phyloP scores from a whole-genome alignment of 768 basidiomycete species.

The Mycena olivaceomarginata region DNA sequence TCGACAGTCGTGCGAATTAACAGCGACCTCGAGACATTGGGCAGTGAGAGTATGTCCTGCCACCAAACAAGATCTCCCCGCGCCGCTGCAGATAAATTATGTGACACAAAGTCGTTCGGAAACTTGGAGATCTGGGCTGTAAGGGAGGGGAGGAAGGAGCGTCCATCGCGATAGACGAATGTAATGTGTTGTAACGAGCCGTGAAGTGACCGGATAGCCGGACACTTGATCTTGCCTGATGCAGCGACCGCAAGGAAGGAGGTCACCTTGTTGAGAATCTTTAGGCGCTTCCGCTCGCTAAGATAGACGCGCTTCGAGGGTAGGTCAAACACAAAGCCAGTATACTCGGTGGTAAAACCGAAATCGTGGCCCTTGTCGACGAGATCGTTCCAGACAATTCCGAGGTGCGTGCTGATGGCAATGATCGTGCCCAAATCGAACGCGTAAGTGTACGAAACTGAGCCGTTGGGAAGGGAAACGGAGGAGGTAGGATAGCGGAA shows the following conservation, averaged over 20 bases:
- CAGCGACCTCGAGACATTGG: background rate
- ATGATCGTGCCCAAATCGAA: no score
- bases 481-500: no score
- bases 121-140: background rate
- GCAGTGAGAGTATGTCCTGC: constrained; percentile 11
- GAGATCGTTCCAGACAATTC: no score
- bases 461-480: no score
- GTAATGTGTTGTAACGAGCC: constrained; percentile 2
- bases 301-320: background rate
- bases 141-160: constrained; percentile 15
- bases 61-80: constrained; percentile 20
- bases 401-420: no score
- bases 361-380: no score
- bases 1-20: constrained; percentile 5
- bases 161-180: constrained; percentile 11
- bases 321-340: no score
- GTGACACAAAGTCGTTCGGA: background rate
- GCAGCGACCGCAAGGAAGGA: background rate
- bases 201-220: background rate
- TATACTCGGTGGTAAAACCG: no score
- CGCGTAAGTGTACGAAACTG: no score
- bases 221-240: constrained; percentile 1
- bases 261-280: background rate
- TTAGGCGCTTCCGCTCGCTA: background rate
- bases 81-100: constrained; percentile 2